phyloP scores from a whole-genome alignment of 768 basidiomycete genomes.

The Hortiboletus campestris region DNA sequence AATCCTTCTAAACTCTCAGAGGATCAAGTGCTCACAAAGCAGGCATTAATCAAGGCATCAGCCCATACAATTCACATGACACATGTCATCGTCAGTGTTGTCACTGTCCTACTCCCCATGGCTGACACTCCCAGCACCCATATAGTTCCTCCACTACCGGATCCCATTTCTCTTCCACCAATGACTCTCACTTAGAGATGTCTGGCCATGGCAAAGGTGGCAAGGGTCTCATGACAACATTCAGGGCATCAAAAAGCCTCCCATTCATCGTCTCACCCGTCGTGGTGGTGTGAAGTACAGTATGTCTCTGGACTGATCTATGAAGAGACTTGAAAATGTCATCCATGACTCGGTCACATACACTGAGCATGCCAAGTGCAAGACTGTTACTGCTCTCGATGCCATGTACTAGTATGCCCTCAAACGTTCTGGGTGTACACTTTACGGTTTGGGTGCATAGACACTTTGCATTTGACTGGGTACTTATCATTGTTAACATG shows the following conservation, averaged over 20 bases:
- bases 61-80: too few relatives aligned
- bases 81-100: too few relatives aligned
- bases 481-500: constrained; percentile 31
- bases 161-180: too few relatives aligned
- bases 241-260: constrained; percentile 91
- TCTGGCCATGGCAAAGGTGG: too few relatives aligned
- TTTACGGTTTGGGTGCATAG: constrained; percentile 88
- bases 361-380: constrained; percentile 88
- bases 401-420: constrained; percentile 87
- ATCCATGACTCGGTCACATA: constrained; percentile 82
- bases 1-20: too few relatives aligned
- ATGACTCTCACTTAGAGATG: too few relatives aligned
- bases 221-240: too few relatives aligned
- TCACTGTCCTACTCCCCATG: too few relatives aligned
- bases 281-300: constrained; percentile 96
- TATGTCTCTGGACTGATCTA: constrained; percentile 83
- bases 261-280: constrained; percentile 91
- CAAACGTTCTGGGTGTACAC: constrained; percentile 81
- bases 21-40: too few relatives aligned
- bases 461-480: constrained; percentile 12
- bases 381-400: constrained; percentile 93
- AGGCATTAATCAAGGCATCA: too few relatives aligned
- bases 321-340: constrained; percentile 76
- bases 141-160: too few relatives aligned
- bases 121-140: too few relatives aligned